Conservation (phyloP, 1,284 basidiomycete genomes). For the Cryptococcus jaspeensis region DNA sequence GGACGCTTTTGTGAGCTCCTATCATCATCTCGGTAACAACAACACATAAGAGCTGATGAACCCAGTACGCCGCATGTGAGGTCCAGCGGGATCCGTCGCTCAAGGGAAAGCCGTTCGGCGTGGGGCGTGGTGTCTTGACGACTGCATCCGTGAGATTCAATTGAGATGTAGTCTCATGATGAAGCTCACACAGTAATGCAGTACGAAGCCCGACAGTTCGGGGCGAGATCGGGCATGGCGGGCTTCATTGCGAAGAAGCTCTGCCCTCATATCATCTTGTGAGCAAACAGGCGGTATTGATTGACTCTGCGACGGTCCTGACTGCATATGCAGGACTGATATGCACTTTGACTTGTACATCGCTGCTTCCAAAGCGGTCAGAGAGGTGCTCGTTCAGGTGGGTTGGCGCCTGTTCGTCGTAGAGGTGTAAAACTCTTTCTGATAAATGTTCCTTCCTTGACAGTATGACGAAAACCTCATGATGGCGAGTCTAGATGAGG, state of each 20-base stretch:
- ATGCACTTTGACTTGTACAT: conserved; percentile 63
- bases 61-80: conserved; percentile 53
- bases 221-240: conserved; percentile 87
- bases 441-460: too few species aligned
- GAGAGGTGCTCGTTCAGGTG: conserved; percentile 40
- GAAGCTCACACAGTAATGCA: conserved; percentile 36
- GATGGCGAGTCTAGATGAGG: conserved; percentile 82
- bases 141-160: conserved; percentile 60
- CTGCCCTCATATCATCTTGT: conserved; percentile 83
- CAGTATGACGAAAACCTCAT: conserved; percentile 79
- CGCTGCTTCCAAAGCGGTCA: conserved; percentile 62
- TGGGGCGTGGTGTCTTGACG: conserved; percentile 69
- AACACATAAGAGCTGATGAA: background rate
- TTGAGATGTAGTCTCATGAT: background rate
- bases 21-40: background rate
- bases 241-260: conserved; percentile 90
- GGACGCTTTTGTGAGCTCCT: conserved; percentile 45
- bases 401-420: conserved; percentile 4
- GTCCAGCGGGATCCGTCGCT: conserved; percentile 75
- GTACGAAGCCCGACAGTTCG: conserved; percentile 88
- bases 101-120: conserved; percentile 81
- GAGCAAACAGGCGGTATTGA: conserved; percentile 11
- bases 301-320: conserved; percentile 4
- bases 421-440: too few species aligned
- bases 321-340: conserved; percentile 54